Conservation (phyloP, 2,329 filamentous ascomycete genomes). For the Monascus ruber region DNA sequence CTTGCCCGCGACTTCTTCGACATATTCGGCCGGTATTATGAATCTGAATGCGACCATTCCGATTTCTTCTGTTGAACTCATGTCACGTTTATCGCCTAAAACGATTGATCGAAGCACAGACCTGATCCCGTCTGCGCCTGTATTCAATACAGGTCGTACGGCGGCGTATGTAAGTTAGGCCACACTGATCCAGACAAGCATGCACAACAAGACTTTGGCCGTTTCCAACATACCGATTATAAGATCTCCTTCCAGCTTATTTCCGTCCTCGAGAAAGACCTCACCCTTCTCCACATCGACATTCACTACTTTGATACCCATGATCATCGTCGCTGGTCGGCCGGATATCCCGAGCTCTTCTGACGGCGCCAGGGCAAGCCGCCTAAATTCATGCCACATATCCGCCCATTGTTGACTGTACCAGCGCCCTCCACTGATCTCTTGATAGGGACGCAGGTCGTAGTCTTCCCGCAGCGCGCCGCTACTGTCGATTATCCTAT, state of each 20-base stretch:
- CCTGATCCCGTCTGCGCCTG: constrained; percentile 4
- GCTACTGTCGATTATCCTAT: not conserved
- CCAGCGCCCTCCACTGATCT: constrained; percentile 2
- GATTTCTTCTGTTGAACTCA: not conserved
- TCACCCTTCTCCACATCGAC: not conserved
- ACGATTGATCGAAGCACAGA: constrained; percentile 3
- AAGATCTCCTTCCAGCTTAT: not conserved
- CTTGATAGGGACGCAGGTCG: not conserved
- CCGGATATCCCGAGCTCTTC: constrained; percentile 1
- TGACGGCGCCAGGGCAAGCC: constrained; percentile 1
- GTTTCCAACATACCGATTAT: not conserved
- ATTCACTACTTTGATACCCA: not conserved
- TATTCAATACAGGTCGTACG: not conserved
- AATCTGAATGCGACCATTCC: constrained; percentile 3
- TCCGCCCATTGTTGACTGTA: constrained; percentile 3
- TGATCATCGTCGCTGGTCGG: not conserved
- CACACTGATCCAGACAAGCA: too few species aligned
- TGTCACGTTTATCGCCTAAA: not conserved
- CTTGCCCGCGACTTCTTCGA: not conserved
- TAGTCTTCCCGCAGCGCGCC: not conserved
- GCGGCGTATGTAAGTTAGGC: too few species aligned
- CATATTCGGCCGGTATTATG: constrained; percentile 1
- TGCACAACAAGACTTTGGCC: not conserved
- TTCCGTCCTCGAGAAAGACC: not conserved
- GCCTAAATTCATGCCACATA: constrained; percentile 3